phyloP scores from a whole-genome alignment of 1,139 yeast species.

The Yamadazyma spencermartinsiae region DNA sequence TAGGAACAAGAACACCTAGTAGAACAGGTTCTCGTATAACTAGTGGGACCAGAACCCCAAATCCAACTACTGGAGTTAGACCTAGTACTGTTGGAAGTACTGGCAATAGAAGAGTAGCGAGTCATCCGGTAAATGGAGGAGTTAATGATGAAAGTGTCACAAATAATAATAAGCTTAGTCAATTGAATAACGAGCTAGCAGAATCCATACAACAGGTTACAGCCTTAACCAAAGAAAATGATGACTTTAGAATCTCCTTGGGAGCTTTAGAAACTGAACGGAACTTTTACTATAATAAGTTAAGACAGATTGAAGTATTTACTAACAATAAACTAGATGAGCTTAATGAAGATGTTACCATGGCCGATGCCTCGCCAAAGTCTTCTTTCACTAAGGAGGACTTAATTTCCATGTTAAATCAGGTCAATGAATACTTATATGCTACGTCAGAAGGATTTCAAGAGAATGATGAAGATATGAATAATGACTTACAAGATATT shows the following conservation, averaged over 20 bases:
- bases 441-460: constrained; percentile 80
- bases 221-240: constrained; percentile 48
- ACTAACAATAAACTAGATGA: constrained; percentile 62
- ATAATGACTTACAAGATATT: constrained; percentile 16
- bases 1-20: constrained; percentile 11
- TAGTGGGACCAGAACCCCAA: constrained; percentile 3
- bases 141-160: constrained; percentile 5
- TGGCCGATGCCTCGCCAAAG: constrained; percentile 16
- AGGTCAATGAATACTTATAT: constrained; percentile 70
- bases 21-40: constrained; percentile 1
- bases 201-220: constrained; percentile 37
- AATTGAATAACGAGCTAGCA: constrained; percentile 21
- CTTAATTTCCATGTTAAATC: constrained; percentile 1
- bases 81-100: neutral
- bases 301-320: constrained; percentile 83
- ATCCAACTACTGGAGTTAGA: neutral
- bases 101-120: constrained; percentile 1
- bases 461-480: constrained; percentile 37
- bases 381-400: neutral
- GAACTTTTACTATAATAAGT: constrained; percentile 84
- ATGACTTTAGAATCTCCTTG: constrained; percentile 51
- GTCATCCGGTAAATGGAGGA: constrained; percentile 1
- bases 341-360: constrained; percentile 1
- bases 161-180: constrained; percentile 18
- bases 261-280: constrained; percentile 74